These are phyloP conservation scores for Xylaria acuta DNA, from an alignment of 495 filamentous ascomycete species.

Conservation along the genomic window DNA sequence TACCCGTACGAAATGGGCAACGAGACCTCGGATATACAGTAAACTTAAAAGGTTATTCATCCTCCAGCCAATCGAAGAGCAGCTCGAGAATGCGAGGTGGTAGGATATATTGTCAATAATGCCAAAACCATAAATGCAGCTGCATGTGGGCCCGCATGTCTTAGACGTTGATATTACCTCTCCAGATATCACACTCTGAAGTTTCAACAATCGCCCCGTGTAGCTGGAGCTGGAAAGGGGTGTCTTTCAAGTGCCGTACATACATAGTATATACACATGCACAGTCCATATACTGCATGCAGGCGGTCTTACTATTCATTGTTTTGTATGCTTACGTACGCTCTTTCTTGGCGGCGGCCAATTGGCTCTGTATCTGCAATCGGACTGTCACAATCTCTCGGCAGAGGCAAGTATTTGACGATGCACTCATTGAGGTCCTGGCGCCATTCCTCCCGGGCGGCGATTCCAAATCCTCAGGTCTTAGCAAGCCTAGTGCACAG, in stretches of 20 bases:
- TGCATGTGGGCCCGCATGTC: neutral
- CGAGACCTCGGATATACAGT: neutral
- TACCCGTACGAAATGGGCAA: conserved; percentile 1
- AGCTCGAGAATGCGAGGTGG: neutral
- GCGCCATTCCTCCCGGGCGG: neutral
- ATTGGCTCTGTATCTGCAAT: conserved; percentile 7
- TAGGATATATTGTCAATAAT: neutral
- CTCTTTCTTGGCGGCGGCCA: conserved; percentile 17
- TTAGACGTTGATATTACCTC: neutral
- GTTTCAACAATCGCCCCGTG: neutral
- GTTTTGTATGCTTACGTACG: conserved; percentile 11
- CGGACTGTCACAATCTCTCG: conserved; percentile 1
- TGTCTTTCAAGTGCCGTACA: neutral
- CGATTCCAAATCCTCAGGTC: conserved; percentile 23
- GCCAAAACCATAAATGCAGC: neutral
- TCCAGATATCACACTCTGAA: neutral
- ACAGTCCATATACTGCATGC: no score
- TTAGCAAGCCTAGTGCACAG: conserved; percentile 7
- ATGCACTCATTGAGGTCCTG: neutral
- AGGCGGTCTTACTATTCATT: conserved; percentile 12
- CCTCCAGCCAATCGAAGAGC: neutral
- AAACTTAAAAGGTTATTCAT: neutral
- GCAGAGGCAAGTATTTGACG: neutral
- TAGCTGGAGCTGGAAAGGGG: neutral
- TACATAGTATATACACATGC: no score